phyloP scores from a whole-genome alignment of 2,329 filamentous ascomycete species.

The Cladosporium cucumerinum region DNA sequence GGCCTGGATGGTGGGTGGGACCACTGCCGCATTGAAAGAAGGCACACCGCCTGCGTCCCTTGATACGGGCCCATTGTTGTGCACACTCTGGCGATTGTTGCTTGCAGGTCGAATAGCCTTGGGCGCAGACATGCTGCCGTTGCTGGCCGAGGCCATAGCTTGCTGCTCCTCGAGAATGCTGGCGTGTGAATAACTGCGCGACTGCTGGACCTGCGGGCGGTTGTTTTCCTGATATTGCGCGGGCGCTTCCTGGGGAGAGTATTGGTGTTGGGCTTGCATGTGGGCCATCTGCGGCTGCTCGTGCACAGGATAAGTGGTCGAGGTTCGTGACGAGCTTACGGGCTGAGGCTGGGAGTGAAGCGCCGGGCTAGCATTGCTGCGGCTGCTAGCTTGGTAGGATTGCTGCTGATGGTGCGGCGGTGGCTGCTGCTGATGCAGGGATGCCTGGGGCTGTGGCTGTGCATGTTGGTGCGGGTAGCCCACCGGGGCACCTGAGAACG shows the following conservation, averaged over 20 bases:
- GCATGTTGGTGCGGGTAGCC: slow-evolving; percentile 9
- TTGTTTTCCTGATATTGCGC: slow-evolving; percentile 19
- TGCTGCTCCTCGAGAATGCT: slow-evolving; percentile 26
- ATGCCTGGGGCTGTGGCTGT: slow-evolving; percentile 29
- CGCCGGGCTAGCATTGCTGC: slow-evolving; percentile 27
- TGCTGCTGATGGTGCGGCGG: slow-evolving; percentile 21
- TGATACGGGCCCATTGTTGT: slow-evolving; percentile 28
- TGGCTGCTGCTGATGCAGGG: slow-evolving; percentile 31
- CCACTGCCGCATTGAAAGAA: slow-evolving; percentile 45
- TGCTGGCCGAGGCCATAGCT: slow-evolving; percentile 32
- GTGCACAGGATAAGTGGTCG: slow-evolving; percentile 16
- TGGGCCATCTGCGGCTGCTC: slow-evolving; percentile 20
- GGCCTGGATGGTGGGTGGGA: slow-evolving; percentile 44
- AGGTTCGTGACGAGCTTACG: slow-evolving; percentile 21
- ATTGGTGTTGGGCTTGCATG: slow-evolving; percentile 20
- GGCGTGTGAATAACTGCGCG: slow-evolving; percentile 31
- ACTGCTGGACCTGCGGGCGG: slow-evolving; percentile 24
- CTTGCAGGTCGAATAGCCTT: slow-evolving; percentile 26
- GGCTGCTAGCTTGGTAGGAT: slow-evolving; percentile 12
- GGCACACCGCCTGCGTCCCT: slow-evolving; percentile 32
- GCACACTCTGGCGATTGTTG: slow-evolving; percentile 34
- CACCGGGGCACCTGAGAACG: slow-evolving; percentile 17
- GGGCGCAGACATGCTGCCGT: slow-evolving; percentile 29
- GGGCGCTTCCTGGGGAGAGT: slow-evolving; percentile 26
- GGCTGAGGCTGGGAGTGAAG: slow-evolving; percentile 22